Evolutionary conservation across 352 stramenopile genomes (phyloP).

Genomic region (Pythium dissotocum): DNA sequence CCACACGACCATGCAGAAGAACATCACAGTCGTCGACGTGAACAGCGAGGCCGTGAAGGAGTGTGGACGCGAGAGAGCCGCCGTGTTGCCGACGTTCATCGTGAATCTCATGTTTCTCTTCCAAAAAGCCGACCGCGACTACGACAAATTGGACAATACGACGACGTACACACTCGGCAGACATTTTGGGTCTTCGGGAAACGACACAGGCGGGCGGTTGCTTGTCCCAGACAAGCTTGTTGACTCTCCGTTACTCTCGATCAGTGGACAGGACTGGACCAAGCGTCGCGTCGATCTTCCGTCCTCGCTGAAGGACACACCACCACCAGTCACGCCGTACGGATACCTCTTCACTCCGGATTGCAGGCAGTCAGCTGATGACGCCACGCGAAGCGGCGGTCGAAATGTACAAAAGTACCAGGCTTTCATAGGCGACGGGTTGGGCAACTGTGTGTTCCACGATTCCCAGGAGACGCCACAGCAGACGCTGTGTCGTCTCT

Average conservation of each 20-base stretch:
- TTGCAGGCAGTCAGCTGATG: constrained; percentile 14
- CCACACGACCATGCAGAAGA: constrained; percentile 41
- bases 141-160: constrained; percentile 42
- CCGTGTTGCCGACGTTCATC: constrained; percentile 31
- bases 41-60: constrained; percentile 26
- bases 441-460: constrained; percentile 37
- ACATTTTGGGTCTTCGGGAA: too few species aligned
- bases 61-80: constrained; percentile 26
- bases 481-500: constrained; percentile 39
- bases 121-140: constrained; percentile 39
- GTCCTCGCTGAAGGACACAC: too few species aligned
- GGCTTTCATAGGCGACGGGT: constrained; percentile 38
- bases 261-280: constrained; percentile 38
- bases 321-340: constrained; percentile 25
- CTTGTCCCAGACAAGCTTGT: constrained; percentile 33
- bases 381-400: constrained; percentile 30
- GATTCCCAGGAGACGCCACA: constrained; percentile 43
- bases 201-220: not conserved
- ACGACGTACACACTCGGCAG: constrained; percentile 34
- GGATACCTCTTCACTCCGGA: constrained; percentile 44
- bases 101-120: constrained; percentile 50
- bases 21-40: constrained; percentile 28
- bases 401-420: constrained; percentile 53
- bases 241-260: constrained; percentile 27
- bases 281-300: constrained; percentile 7